phyloP scores from a whole-genome alignment of 495 filamentous ascomycete species.

The Lophiotrema nucula region DNA sequence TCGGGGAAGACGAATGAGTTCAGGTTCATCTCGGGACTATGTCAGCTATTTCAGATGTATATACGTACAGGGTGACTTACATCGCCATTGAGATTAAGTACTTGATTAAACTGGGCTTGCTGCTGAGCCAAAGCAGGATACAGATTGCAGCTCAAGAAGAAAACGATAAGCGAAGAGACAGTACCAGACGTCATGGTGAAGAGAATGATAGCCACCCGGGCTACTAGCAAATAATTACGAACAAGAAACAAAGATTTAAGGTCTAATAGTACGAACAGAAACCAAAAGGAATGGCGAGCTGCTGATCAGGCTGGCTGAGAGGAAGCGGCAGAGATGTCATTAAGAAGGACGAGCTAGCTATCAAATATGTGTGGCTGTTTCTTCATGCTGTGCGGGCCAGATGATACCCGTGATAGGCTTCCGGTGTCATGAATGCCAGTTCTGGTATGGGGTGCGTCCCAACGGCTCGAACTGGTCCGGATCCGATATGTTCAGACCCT shows the following conservation, averaged over 20 bases:
- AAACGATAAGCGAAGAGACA: slow-evolving; percentile 19
- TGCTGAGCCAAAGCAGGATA: slow-evolving; percentile 4
- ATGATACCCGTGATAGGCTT: too few relatives aligned
- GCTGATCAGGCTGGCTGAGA: slow-evolving; percentile 22
- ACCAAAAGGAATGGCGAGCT: slow-evolving; percentile 26
- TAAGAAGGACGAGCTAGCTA: background rate
- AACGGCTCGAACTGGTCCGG: background rate
- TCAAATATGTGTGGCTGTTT: background rate
- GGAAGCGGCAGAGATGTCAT: background rate
- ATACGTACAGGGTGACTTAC: slow-evolving; percentile 15
- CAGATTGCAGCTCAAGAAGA: slow-evolving; percentile 12
- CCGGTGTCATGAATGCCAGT: too few relatives aligned
- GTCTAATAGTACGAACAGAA: slow-evolving; percentile 1
- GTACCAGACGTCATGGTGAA: slow-evolving; percentile 30
- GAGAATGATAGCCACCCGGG: slow-evolving; percentile 22
- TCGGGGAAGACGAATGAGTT: slow-evolving; percentile 35
- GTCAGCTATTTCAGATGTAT: background rate
- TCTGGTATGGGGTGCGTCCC: too few relatives aligned
- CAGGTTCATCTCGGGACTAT: slow-evolving; percentile 28
- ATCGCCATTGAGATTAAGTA: slow-evolving; percentile 39
- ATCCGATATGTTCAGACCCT: slow-evolving; percentile 1
- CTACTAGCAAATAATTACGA: slow-evolving; percentile 13
- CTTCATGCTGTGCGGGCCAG: background rate
- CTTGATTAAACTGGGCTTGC: slow-evolving; percentile 35
- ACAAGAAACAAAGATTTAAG: slow-evolving; percentile 16